Percentiles rank a stretch among this genome's conserved stretches.
Conservation (phyloP, 257 asterid genomes). For the Oldenlandia corymbosa region DNA sequence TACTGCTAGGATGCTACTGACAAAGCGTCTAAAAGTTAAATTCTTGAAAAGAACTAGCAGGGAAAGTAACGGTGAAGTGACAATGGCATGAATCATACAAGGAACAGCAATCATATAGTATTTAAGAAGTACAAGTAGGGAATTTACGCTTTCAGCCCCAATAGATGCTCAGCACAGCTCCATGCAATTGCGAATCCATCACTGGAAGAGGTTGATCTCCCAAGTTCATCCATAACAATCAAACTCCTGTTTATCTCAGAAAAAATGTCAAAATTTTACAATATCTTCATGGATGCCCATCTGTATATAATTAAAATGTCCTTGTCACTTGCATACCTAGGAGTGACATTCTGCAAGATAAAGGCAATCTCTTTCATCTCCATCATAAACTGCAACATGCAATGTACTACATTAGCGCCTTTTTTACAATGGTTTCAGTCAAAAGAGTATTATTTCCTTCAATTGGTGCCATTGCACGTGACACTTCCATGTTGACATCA, state of each 20-base stretch:
- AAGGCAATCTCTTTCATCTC: slow-evolving; percentile 98
- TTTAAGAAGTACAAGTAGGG: background rate
- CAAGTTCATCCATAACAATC: slow-evolving; percentile 93
- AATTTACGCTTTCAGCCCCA: slow-evolving; percentile 71
- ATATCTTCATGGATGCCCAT: background rate
- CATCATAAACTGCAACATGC: slow-evolving; percentile 76
- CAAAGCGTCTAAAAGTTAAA: too few species aligned
- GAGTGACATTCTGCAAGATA: slow-evolving; percentile 86
- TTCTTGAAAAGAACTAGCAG: too few species aligned
- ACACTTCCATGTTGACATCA: background rate
- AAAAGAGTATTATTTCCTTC: background rate
- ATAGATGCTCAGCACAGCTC: slow-evolving; percentile 96
- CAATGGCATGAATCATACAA: too few species aligned
- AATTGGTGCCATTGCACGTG: background rate
- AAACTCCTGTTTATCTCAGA: slow-evolving; percentile 60
- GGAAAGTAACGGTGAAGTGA: too few species aligned
- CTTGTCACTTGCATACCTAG: slow-evolving; percentile 38
- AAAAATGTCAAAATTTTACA: slow-evolving; percentile 12
- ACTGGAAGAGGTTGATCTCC: slow-evolving; percentile 96
- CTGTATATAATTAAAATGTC: background rate
- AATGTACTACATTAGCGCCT: slow-evolving; percentile 1
- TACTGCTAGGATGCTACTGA: too few species aligned
- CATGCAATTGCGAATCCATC: slow-evolving; percentile 97
- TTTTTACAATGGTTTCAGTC: background rate
- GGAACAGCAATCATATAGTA: too few species aligned